Evolutionary conservation across 192 early-diverging fungal genomes (phyloP), one percentile per base, ranked within the genome.

Genomic region (Rhizophagus sp.): DNA sequence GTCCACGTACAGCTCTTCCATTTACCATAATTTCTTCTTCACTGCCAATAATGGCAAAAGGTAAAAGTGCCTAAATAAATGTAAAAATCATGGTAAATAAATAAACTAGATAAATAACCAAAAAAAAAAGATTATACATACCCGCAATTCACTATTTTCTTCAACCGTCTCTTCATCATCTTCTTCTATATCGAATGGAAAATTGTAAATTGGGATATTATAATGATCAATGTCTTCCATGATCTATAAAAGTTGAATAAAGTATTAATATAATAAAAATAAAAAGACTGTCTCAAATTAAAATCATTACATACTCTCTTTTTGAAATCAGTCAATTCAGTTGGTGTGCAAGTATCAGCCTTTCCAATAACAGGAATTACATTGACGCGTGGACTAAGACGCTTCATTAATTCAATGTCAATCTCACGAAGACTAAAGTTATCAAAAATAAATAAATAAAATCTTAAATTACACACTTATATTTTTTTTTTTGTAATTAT

Each of bases 101-200:
- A n/a, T 3, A 79, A 10, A n/a, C n/a, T 66, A 12, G 30, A 47
- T 12, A 39, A n/a, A 27, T 47, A 30, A 24, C 33, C 4, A 47
- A 50, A 4, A 11, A 50, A 50, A n/a, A 73, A 36, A 3, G 11
- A 34, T 27, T 63, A 39, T n/a, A 30, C 22, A 50, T 50, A 78
- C 76, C 80, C 97, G 88, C 76, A 99, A 89, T 88, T 97, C 97
- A 72, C 94, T 92, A 88, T 98, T 99, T 86, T 99, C 97, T 84
- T 99, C 98, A 66, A 96, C 91, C 2, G 95, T 98, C 82, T 99
- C 98, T 84, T 99, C 98, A 80, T 99, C 98, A 83, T 98, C 98
- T 80, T 97, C 97, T 76, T 99, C 97, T 27, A 92, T 91, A 75
- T 97, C 93, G 80, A 93, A 93, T 65, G 98, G 98, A 88, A 99